Percentiles rank a stretch among this genome's conserved stretches.
These are phyloP conservation scores for Candida nanaspora DNA, from an alignment of 805 yeast species.

Conservation along the genomic window DNA sequence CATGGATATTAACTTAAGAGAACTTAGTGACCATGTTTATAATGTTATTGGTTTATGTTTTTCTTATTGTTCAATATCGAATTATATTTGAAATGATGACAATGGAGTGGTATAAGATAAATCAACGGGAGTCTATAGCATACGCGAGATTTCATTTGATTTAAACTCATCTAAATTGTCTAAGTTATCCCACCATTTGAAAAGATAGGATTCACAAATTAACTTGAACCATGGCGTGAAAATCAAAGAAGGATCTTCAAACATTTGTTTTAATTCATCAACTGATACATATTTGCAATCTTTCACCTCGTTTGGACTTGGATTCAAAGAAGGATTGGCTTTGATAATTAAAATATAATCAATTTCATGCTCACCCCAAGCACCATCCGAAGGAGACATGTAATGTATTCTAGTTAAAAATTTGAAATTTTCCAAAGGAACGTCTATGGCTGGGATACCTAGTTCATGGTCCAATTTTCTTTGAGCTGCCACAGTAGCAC, in stretches of 20 bases:
- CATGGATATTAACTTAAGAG: too few relatives aligned
- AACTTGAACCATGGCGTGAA: conserved; percentile 99
- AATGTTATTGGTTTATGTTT: too few relatives aligned
- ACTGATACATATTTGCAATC: conserved; percentile 70
- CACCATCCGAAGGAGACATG: conserved; percentile 71
- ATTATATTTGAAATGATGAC: too few relatives aligned
- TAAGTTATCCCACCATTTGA: conserved; percentile 88
- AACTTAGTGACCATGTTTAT: too few relatives aligned
- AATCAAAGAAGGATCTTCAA: conserved; percentile 48
- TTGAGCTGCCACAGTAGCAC: conserved; percentile 83
- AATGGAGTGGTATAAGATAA: too few relatives aligned
- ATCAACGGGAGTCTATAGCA: conserved; percentile 23
- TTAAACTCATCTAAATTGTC: conserved; percentile 46
- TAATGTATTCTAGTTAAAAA: conserved; percentile 93
- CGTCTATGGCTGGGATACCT: conserved; percentile 59
- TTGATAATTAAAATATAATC: conserved; percentile 84
- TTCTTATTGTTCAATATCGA: too few relatives aligned
- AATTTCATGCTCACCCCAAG: conserved; percentile 97
- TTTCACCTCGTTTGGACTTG: conserved; percentile 80
- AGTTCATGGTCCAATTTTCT: conserved; percentile 90
- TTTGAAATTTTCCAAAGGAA: conserved; percentile 61
- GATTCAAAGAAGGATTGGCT: conserved; percentile 38
- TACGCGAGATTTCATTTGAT: conserved; percentile 41
- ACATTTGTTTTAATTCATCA: conserved; percentile 66
- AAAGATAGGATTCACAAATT: conserved; percentile 85